These are phyloP conservation scores for Carex littledalei DNA, from an alignment of 176 grass and related monocot species.

Conservation along the genomic window DNA sequence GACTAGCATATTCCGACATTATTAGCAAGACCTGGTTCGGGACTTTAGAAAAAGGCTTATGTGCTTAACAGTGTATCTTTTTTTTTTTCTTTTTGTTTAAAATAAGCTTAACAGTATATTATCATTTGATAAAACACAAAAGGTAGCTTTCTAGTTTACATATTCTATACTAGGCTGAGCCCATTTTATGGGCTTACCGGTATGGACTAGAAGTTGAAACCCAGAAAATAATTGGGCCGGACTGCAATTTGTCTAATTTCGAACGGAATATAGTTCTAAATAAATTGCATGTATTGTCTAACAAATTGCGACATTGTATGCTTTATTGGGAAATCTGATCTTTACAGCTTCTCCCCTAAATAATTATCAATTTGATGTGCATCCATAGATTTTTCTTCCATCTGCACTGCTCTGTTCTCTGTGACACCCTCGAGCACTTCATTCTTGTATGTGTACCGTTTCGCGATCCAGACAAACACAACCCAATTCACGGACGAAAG, in stretches of 20 bases:
- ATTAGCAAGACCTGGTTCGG: no score
- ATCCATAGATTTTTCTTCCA: not conserved
- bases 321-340: not conserved
- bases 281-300: not conserved
- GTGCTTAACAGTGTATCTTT: no score
- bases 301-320: not conserved
- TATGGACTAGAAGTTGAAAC: not conserved
- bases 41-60: no score
- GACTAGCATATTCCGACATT: no score
- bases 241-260: not conserved
- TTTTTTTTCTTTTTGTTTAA: no score
- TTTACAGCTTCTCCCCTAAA: conserved; percentile 19
- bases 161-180: not conserved
- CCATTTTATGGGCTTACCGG: not conserved
- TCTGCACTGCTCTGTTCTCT: not conserved
- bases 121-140: no score
- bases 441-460: conserved; percentile 33
- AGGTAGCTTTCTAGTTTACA: no score
- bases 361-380: not conserved
- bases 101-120: no score
- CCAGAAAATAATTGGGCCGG: not conserved
- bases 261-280: not conserved
- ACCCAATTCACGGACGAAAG: conserved; percentile 28
- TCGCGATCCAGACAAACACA: conserved; percentile 23
- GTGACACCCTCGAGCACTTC: conserved; percentile 15